A percentile compares a stretch with the other conserved stretches of the same genome.
These are phyloP conservation scores for Mimosa pudica DNA, from an alignment of 306 rosid species.

Conservation along the genomic window DNA sequence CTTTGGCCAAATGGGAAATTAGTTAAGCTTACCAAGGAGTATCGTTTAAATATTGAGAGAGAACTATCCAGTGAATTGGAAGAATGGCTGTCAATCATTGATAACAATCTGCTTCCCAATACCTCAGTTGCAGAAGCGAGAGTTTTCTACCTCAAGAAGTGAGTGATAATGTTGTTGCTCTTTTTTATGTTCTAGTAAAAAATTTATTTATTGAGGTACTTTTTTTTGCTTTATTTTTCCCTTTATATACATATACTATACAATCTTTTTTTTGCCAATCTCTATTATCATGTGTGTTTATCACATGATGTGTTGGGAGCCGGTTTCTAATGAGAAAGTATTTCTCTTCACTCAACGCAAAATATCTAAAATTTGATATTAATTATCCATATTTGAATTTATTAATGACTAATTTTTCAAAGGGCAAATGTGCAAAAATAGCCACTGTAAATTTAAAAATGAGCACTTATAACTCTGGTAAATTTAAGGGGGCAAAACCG, in stretches of 20 bases:
- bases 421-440: too few relatives aligned
- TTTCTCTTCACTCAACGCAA: too few relatives aligned
- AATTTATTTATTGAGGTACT: conserved; percentile 18
- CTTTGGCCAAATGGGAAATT: conserved; percentile 77
- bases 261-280: neutral
- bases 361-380: too few relatives aligned
- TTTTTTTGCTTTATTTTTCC: neutral
- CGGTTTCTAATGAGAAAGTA: too few relatives aligned
- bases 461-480: too few relatives aligned
- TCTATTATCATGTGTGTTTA: neutral
- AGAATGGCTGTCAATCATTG: conserved; percentile 80
- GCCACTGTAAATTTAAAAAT: too few relatives aligned
- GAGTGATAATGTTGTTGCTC: conserved; percentile 38
- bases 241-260: neutral
- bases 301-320: conserved; percentile 7
- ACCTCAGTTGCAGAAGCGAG: conserved; percentile 84
- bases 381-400: too few relatives aligned
- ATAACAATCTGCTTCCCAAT: conserved; percentile 77
- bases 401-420: too few relatives aligned
- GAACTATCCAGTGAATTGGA: conserved; percentile 79
- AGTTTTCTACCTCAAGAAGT: conserved; percentile 95
- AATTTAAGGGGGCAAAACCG: too few relatives aligned
- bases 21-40: conserved; percentile 72
- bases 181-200: neutral
- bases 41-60: conserved; percentile 85